Evolutionary conservation across 148 eudicot species (phyloP).

Genomic region (Cornus kousa): DNA sequence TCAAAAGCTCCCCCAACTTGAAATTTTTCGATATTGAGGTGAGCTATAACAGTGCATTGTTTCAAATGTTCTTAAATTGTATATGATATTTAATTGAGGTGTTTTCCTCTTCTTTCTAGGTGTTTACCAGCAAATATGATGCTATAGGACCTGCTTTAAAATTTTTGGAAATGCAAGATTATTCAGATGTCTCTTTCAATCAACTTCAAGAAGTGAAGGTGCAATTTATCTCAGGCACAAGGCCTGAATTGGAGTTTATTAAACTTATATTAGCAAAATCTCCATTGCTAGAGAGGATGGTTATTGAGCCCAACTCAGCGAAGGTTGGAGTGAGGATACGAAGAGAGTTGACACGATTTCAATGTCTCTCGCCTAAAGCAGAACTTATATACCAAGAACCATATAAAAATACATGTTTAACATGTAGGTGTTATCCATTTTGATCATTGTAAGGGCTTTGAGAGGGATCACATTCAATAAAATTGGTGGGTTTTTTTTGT

Average conservation of each 20-base stretch:
- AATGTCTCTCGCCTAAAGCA: neutral
- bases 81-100: neutral
- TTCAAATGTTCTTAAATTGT: neutral
- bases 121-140: neutral
- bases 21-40: neutral
- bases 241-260: neutral
- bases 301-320: neutral
- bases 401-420: neutral
- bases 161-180: neutral
- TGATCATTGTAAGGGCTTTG: no score
- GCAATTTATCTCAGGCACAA: neutral
- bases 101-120: neutral
- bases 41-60: neutral
- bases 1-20: constrained; percentile 17
- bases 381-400: neutral
- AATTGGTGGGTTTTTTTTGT: no score
- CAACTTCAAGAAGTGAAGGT: constrained; percentile 9
- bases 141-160: neutral
- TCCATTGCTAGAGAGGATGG: neutral
- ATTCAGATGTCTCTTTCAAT: neutral
- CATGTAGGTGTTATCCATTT: no score
- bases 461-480: no score
- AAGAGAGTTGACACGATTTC: neutral
- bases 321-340: neutral
- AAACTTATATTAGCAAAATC: neutral